Evolutionary conservation across 768 basidiomycete genomes (phyloP).

Genomic region (Panaeolus papilionaceus): DNA sequence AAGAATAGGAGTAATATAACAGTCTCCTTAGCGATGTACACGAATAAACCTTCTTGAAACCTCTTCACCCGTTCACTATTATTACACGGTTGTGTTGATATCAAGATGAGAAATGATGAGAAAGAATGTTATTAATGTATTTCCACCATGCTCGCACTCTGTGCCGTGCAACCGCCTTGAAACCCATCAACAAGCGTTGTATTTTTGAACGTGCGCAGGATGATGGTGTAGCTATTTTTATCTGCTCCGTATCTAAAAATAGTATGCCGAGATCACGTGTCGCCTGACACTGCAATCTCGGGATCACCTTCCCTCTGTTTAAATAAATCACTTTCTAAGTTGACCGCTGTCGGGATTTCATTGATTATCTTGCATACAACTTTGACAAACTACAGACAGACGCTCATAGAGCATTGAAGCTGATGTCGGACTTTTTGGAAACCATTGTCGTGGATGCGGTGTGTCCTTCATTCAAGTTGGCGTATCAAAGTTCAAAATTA

Average conservation of each 20-base stretch:
- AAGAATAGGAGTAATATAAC: not conserved
- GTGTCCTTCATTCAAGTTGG: conserved; percentile 30
- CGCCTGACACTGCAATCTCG: not conserved
- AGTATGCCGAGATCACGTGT: conserved; percentile 2
- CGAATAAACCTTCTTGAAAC: not conserved
- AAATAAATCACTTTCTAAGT: not conserved
- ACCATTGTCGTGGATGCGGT: conserved; percentile 59
- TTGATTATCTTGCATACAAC: not conserved
- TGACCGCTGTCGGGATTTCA: conserved; percentile 4
- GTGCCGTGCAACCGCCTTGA: not conserved
- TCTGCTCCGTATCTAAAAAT: not conserved
- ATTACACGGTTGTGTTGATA: not conserved
- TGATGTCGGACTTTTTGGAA: conserved; percentile 34
- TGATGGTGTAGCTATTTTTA: not conserved
- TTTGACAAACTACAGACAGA: not conserved
- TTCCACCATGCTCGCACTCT: not conserved
- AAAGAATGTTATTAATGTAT: not conserved
- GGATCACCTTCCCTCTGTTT: not conserved
- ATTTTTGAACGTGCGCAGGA: not conserved
- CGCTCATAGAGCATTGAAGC: not conserved
- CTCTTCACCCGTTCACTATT: not conserved
- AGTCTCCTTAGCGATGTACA: not conserved
- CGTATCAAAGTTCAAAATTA: conserved; percentile 17
- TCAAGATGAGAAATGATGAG: not conserved
- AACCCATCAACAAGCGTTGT: not conserved